Percentiles rank a stretch among this genome's conserved stretches.
Conservation (phyloP, 306 rosid genomes). For the Vigna trinervia region DNA sequence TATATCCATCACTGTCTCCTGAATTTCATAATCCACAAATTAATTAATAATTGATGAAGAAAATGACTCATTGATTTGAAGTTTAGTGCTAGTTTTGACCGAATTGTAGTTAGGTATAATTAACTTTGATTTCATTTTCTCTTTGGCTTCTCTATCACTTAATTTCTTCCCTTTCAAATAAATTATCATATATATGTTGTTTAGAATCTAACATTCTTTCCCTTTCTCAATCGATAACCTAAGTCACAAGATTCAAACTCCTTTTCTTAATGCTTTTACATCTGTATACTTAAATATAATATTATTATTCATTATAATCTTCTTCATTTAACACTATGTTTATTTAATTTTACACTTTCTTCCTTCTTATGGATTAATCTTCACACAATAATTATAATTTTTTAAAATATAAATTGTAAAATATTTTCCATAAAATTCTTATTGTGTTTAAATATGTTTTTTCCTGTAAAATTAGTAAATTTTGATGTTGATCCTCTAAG, state of each 20-base stretch:
- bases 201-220: background rate
- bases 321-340: too few relatives aligned
- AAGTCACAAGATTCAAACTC: background rate
- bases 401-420: too few relatives aligned
- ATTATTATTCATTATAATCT: too few relatives aligned
- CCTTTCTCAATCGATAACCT: background rate
- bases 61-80: constrained; percentile 6
- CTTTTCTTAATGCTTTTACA: background rate
- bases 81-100: background rate
- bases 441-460: too few relatives aligned
- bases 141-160: background rate
- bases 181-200: background rate
- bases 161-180: background rate
- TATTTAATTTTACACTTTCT: too few relatives aligned
- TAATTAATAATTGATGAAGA: constrained; percentile 2
- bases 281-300: background rate
- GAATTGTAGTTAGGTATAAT: too few relatives aligned
- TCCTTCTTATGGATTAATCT: too few relatives aligned
- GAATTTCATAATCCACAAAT: background rate
- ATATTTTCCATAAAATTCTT: too few relatives aligned
- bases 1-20: background rate
- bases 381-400: too few relatives aligned
- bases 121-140: background rate
- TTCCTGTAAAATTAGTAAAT: too few relatives aligned
- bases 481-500: too few relatives aligned